Evolutionary conservation across 257 asterid genomes (phyloP), one percentile per base, ranked within the genome.

Genomic region (Fraxinus pennsylvanica): DNA sequence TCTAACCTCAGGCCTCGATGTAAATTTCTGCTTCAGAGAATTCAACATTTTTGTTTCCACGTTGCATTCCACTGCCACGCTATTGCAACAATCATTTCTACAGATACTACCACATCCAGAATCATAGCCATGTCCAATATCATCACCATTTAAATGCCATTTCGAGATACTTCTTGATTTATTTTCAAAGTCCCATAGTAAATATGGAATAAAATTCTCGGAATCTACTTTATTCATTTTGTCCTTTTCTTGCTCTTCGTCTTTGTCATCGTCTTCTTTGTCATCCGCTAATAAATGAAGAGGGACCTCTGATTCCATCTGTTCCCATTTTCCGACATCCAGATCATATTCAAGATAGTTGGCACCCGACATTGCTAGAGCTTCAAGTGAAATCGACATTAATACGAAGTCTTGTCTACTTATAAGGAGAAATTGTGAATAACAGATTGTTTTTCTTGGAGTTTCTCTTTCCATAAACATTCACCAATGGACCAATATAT

Each of bases 311-410:
- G 81, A 45, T 0, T 88, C 84, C 73, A 72, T 45, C 15, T 2
- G 41, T 59, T 82, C 88, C 82, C 82, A 82, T 73, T 88, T 82
- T 12, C 72, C 85, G 1, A 77, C 5, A 54, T 73, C 71, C 15
- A 80, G 25, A n/a, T 83, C 83, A 10, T 47, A 74, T 73, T 85
- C 84, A 1, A 27, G 71, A 52, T 72, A 84, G 47, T 81, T 57
- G 63, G 78, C 87, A 13, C 93, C 90, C 0, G 86, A 74, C 91
- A 89, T 87, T 39, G 91, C 90, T 73, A 87, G 73, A n/a, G 91
- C 91, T 79, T 87, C 93, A 57, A 89, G 79, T n/a, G 93, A 89
- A 67, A 77, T 25, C 0, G 74, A 54, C 92, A 45, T 45, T 45
- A 45, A 45, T 14, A 14, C 6, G 14, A 9, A 41, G 19, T 3